A percentile compares a stretch with the other conserved stretches of the same genome.
Conservation (phyloP, 2,329 filamentous ascomycete genomes). For the Torrubiellomyces zombiae region DNA sequence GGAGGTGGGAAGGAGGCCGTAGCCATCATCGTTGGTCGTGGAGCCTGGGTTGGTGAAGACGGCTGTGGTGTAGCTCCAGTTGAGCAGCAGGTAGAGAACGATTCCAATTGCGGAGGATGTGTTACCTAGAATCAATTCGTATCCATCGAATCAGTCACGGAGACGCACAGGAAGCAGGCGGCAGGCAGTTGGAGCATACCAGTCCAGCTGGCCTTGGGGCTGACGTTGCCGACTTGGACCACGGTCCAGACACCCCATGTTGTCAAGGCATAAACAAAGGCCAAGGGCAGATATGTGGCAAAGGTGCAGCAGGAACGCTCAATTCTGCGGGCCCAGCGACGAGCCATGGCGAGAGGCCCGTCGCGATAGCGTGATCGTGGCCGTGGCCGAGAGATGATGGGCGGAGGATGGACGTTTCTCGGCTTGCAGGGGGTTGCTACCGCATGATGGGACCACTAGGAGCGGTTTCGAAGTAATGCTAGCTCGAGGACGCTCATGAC, state of each 20-base stretch:
- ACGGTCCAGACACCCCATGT: constrained; percentile 89
- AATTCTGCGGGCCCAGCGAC: constrained; percentile 48
- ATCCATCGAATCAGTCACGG: constrained; percentile 2
- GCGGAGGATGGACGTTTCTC: too few species aligned
- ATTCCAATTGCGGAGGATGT: constrained; percentile 47
- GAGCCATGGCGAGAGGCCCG: constrained; percentile 36
- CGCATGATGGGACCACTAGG: too few species aligned
- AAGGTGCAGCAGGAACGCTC: constrained; percentile 74
- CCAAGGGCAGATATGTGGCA: constrained; percentile 70
- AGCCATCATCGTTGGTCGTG: constrained; percentile 48
- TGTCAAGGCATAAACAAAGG: constrained; percentile 79
- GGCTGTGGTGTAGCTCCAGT: constrained; percentile 79
- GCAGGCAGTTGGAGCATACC: constrained; percentile 22
- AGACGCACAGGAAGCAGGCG: neutral
- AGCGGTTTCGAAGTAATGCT: too few species aligned
- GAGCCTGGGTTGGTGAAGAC: constrained; percentile 84
- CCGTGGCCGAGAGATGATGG: too few species aligned
- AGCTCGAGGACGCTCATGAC: too few species aligned
- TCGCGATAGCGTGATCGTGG: too few species aligned
- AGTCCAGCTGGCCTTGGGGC: constrained; percentile 36
- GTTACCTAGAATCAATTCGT: constrained; percentile 23
- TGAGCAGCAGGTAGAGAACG: constrained; percentile 59
- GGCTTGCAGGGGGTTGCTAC: too few species aligned
- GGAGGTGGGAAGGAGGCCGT: constrained; percentile 62
- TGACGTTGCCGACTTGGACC: constrained; percentile 49